Evolutionary conservation across 768 basidiomycete genomes (phyloP).

Genomic region (Rhodosporidiobolus sp.): DNA sequence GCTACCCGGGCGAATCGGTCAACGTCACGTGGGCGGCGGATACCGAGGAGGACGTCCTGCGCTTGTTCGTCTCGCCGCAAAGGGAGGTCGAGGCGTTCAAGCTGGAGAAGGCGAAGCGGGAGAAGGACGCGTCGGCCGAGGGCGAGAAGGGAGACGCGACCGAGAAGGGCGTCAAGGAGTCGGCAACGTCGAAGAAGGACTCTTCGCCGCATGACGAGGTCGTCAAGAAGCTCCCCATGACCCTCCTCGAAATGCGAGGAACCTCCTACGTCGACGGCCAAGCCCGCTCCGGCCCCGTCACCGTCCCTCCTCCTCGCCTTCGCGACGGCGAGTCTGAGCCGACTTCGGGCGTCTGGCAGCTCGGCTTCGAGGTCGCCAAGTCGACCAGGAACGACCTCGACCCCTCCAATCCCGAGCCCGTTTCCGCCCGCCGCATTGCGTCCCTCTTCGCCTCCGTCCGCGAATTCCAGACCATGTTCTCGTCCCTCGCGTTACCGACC

Average conservation of each 20-base stretch:
- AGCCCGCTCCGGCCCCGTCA: neutral
- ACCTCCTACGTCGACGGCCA: conserved; percentile 34
- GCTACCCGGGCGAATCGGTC: conserved; percentile 23
- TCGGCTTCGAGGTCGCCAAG: conserved; percentile 28
- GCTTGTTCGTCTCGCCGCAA: conserved; percentile 33
- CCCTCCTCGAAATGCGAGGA: conserved; percentile 31
- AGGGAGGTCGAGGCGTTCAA: neutral
- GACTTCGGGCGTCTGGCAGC: conserved; percentile 16
- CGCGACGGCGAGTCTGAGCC: neutral
- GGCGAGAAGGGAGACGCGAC: neutral
- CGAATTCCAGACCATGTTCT: conserved; percentile 25
- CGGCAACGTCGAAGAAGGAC: too few relatives aligned
- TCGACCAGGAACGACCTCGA: conserved; percentile 3
- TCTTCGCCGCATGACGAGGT: too few relatives aligned
- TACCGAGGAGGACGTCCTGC: conserved; percentile 5
- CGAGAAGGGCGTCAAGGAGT: too few relatives aligned
- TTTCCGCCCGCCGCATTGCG: neutral
- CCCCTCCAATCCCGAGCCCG: neutral
- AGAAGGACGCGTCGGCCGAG: neutral
- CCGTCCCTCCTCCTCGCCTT: neutral
- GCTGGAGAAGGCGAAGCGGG: neutral
- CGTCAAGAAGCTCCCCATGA: neutral
- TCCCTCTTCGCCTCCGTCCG: conserved; percentile 6
- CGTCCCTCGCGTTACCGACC: conserved; percentile 27
- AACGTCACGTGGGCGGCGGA: conserved; percentile 25